Evolutionary conservation across 306 rosid species (phyloP).

Genomic region (Chamaecrista fasciculata): DNA sequence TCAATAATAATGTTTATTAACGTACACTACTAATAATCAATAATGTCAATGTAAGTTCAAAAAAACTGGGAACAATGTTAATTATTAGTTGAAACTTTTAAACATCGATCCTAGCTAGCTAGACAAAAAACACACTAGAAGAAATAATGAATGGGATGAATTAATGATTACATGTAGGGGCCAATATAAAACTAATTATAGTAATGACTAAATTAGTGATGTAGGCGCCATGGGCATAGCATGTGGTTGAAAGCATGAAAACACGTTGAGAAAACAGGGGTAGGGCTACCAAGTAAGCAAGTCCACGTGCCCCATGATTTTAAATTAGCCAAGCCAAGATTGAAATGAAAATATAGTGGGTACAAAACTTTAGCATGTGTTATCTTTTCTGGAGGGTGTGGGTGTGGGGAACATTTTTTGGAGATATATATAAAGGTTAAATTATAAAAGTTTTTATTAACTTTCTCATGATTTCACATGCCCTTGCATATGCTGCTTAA

Average conservation of each 20-base stretch:
- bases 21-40: too few relatives aligned
- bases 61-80: too few relatives aligned
- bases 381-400: not conserved
- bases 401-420: not conserved
- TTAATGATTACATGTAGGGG: not conserved
- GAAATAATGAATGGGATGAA: not conserved
- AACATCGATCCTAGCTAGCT: too few relatives aligned
- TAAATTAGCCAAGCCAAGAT: not conserved
- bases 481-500: slow-evolving; percentile 10
- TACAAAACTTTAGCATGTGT: slow-evolving; percentile 24
- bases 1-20: too few relatives aligned
- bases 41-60: too few relatives aligned
- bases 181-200: not conserved
- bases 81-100: too few relatives aligned
- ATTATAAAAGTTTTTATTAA: too few relatives aligned
- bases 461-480: not conserved
- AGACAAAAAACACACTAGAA: too few relatives aligned
- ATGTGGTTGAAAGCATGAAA: slow-evolving; percentile 23
- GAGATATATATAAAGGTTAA: too few relatives aligned
- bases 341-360: too few relatives aligned
- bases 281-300: not conserved
- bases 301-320: slow-evolving; percentile 22
- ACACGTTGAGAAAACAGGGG: slow-evolving; percentile 9
- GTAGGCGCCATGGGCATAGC: slow-evolving; percentile 12
- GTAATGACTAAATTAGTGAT: too few relatives aligned